These are phyloP conservation scores for Periglandula ipomoeae DNA, from an alignment of 2,329 filamentous ascomycete genomes.

Conservation along the genomic window DNA sequence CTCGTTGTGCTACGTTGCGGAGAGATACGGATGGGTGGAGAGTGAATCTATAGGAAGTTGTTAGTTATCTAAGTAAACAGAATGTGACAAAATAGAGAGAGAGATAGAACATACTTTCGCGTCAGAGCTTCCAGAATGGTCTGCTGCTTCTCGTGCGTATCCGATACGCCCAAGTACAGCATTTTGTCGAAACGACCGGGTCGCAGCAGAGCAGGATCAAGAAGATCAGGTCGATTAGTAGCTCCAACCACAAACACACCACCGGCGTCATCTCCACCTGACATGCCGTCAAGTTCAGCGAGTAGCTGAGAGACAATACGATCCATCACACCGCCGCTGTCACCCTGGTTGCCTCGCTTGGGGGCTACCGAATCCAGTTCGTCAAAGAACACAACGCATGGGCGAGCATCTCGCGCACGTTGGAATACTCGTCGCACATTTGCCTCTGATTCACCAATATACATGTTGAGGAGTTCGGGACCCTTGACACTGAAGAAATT, in stretches of 20 bases:
- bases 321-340: constrained; percentile 97
- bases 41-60: too few relatives aligned
- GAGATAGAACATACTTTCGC: constrained; percentile 59
- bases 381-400: constrained; percentile 90
- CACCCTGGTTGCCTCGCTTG: constrained; percentile 93
- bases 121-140: constrained; percentile 92
- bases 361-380: constrained; percentile 90
- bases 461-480: constrained; percentile 89
- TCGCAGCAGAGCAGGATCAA: constrained; percentile 81
- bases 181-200: constrained; percentile 97
- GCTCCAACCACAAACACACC: constrained; percentile 96
- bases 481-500: constrained; percentile 95
- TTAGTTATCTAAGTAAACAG: too few relatives aligned
- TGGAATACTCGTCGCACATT: constrained; percentile 88
- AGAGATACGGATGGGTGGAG: constrained; percentile 74
- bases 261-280: constrained; percentile 73
- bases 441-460: constrained; percentile 88
- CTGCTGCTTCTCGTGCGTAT: constrained; percentile 93
- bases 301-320: constrained; percentile 91
- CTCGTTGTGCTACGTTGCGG: constrained; percentile 57
- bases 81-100: background rate
- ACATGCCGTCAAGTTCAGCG: constrained; percentile 96
- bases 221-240: constrained; percentile 85
- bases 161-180: constrained; percentile 92
- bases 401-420: constrained; percentile 72